A percentile compares a stretch with the other conserved stretches of the same genome.
Conservation (phyloP, 371 early-diverging fungal genomes). For the Furculomyces boomerangus region DNA sequence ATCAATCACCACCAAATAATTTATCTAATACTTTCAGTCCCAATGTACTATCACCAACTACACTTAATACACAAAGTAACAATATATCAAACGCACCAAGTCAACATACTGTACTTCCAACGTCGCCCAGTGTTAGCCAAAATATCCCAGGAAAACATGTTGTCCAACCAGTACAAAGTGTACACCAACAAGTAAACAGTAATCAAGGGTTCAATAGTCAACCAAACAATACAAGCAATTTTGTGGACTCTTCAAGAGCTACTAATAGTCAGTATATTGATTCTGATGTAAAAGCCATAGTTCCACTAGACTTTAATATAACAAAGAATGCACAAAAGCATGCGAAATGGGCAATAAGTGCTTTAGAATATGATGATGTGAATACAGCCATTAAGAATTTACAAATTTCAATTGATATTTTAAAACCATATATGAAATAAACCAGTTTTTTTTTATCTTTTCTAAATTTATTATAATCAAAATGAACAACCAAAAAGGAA, state of each 20-base stretch:
- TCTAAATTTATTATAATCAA: no score
- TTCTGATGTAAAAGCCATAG: constrained; percentile 10
- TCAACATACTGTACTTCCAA: no score
- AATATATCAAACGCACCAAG: not conserved
- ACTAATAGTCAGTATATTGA: constrained; percentile 13
- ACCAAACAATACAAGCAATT: constrained; percentile 1
- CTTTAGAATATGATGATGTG: constrained; percentile 86
- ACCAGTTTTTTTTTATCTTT: no score
- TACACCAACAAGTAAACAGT: no score
- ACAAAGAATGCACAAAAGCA: constrained; percentile 64
- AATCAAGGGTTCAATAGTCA: no score
- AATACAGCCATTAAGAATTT: constrained; percentile 65
- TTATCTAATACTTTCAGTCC: not conserved
- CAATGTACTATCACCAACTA: not conserved
- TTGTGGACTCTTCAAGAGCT: not conserved
- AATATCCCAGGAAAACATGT: no score
- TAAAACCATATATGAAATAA: constrained; percentile 19
- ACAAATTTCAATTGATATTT: constrained; percentile 41
- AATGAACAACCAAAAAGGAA: no score
- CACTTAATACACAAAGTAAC: not conserved
- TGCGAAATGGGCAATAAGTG: constrained; percentile 83
- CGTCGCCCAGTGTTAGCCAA: no score
- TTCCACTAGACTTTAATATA: constrained; percentile 32
- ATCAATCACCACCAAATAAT: not conserved
- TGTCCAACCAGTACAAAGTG: no score